Conservation (phyloP, 1,284 basidiomycete species). For the Thecaphora thlaspeos region DNA sequence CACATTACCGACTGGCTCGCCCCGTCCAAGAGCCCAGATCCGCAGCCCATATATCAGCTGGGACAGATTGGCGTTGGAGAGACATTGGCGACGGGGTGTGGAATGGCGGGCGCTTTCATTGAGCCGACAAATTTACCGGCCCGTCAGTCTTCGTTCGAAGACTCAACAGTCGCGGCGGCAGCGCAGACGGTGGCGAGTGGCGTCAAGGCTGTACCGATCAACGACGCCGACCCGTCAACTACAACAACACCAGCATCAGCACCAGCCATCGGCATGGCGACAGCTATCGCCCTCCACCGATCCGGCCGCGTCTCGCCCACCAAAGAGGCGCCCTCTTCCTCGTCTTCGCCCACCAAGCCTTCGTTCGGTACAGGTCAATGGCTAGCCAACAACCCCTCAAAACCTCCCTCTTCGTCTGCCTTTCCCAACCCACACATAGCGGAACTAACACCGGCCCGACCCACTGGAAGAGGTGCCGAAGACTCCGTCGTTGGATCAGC, state of each 20-base stretch:
- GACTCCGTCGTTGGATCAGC: slow-evolving; percentile 26
- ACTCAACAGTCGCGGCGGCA: too few relatives aligned
- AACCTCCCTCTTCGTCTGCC: background rate
- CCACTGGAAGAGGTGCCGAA: background rate
- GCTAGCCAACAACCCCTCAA: background rate
- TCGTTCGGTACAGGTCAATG: too few relatives aligned
- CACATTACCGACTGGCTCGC: slow-evolving; percentile 29
- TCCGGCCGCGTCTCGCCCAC: background rate
- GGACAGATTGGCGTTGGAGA: too few relatives aligned
- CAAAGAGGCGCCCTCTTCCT: slow-evolving; percentile 8
- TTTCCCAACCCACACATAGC: background rate
- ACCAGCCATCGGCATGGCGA: background rate
- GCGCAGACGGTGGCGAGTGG: too few relatives aligned
- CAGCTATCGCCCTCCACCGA: slow-evolving; percentile 1
- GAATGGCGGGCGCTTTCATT: slow-evolving; percentile 13
- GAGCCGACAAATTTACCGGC: slow-evolving; percentile 4
- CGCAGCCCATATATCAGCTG: background rate
- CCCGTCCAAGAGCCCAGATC: slow-evolving; percentile 2
- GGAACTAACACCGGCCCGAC: slow-evolving; percentile 4
- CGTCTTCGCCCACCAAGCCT: slow-evolving; percentile 11
- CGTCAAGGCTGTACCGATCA: too few relatives aligned
- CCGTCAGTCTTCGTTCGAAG: slow-evolving; percentile 6
- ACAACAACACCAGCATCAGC: too few relatives aligned
- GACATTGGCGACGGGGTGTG: too few relatives aligned
- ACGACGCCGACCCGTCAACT: too few relatives aligned